Base-by-base conservation (phyloP, 2,329 filamentous ascomycete genomes). In the Achaetomium macrosporum region DNA sequence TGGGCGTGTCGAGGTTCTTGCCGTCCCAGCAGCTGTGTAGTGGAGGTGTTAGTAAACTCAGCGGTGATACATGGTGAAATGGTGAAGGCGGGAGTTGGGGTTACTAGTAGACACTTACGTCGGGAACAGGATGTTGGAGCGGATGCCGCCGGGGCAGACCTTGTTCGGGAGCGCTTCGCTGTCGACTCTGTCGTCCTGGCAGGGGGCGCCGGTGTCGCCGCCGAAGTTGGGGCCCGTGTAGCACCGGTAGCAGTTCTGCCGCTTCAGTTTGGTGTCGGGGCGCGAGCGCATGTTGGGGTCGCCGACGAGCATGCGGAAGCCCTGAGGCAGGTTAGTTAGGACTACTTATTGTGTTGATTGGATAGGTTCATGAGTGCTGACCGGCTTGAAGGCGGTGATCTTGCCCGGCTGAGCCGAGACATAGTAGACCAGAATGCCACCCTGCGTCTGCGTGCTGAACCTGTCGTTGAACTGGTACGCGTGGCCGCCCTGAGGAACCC, bases 21-120 rank as follows among this genome's bases (percentile, higher is more conserved):
- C 74, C 74, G 55, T 76, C 73, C 74, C 75, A 76, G 67, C 75
- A 76, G 29, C 73, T 74, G 44, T 13, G 4, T 68, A 70, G 29
- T 59, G 59, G 1, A 43, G 55, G 9, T 81, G 63, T 63, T 82
- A 78, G 51, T 80, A 47, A 69, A 69, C 56, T 11, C 25, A 20
- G 6, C 2, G 9, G 13, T 7, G 42, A 84, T 10, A 36, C 5
- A 36, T 5, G 79, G 2, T 80, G 81, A 55, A 83, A 59, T 4
- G 30, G 15, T 13, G 58, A 71, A n/a, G 48, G 39, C 29, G n/a
- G 17, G 72, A 63, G 79, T n/a, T n/a, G n/a, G n/a, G n/a, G n/a
- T n/a, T n/a, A n/a, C n/a, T n/a, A 76, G 53, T 77, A 76, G 59
- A 74, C 71, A 43, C 83, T 78, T 37, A 78, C 74, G 73, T 75